A percentile compares a stretch with the other conserved stretches of the same genome.
Conservation (phyloP, 2,329 filamentous ascomycete species). For the Fusarium acutatum region DNA sequence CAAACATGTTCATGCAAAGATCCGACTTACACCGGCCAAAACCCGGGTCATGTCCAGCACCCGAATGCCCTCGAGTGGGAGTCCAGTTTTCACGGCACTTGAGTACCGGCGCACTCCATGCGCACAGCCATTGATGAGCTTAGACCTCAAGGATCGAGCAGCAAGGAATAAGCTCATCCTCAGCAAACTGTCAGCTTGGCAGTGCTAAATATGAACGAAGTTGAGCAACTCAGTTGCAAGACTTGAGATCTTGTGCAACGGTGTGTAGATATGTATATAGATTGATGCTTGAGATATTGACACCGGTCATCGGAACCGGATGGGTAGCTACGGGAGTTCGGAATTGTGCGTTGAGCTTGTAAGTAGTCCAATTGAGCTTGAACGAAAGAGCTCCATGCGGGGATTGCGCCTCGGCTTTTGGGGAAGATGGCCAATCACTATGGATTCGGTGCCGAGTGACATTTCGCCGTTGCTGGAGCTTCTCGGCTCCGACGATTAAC, state of each 20-base stretch:
- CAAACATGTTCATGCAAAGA: not conserved
- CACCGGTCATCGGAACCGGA: slow-evolving; percentile 28
- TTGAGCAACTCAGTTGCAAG: not conserved
- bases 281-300: not conserved
- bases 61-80: slow-evolving; percentile 83
- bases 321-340: not conserved
- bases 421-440: slow-evolving; percentile 6
- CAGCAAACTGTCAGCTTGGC: not conserved
- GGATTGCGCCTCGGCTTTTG: slow-evolving; percentile 24
- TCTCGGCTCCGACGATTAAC: slow-evolving; percentile 23
- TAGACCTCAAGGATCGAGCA: slow-evolving; percentile 28
- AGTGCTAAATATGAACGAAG: not conserved
- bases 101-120: slow-evolving; percentile 43
- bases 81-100: slow-evolving; percentile 41
- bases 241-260: not conserved
- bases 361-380: not conserved
- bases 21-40: slow-evolving; percentile 80
- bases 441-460: slow-evolving; percentile 26
- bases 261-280: not conserved
- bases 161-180: slow-evolving; percentile 32
- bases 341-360: slow-evolving; percentile 2
- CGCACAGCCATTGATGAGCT: slow-evolving; percentile 30
- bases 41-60: slow-evolving; percentile 98
- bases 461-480: slow-evolving; percentile 9
- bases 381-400: slow-evolving; percentile 12